Evolutionary conservation across 176 grass and related monocot genomes (phyloP).

Genomic region (Oryza rufipogon): DNA sequence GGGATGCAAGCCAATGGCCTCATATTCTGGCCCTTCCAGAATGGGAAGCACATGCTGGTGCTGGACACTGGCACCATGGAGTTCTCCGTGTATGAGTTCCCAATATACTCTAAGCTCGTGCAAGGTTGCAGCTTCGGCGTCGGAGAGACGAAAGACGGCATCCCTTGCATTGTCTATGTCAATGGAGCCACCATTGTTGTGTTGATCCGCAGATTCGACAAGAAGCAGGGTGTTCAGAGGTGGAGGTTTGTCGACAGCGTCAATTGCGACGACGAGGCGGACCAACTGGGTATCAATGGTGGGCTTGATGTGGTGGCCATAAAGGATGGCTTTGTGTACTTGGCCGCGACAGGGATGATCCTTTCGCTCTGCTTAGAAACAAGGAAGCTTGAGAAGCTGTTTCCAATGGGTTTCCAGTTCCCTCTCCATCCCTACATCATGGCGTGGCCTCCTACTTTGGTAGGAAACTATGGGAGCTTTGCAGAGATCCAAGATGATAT

Average conservation of each 20-base stretch:
- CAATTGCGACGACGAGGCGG: neutral
- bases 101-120: too few relatives aligned
- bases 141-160: too few relatives aligned
- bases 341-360: slow-evolving; percentile 9
- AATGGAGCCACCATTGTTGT: too few relatives aligned
- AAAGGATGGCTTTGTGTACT: slow-evolving; percentile 15
- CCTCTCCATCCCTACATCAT: slow-evolving; percentile 8
- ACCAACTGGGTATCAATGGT: neutral
- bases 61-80: slow-evolving; percentile 14
- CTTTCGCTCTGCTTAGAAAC: slow-evolving; percentile 15
- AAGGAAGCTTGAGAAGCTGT: slow-evolving; percentile 18
- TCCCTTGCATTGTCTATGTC: too few relatives aligned
- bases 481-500: neutral
- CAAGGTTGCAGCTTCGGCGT: too few relatives aligned
- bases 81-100: neutral
- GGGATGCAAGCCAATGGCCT: neutral
- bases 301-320: neutral
- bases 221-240: too few relatives aligned
- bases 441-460: slow-evolving; percentile 34
- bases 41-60: neutral
- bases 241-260: neutral
- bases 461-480: slow-evolving; percentile 17
- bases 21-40: neutral
- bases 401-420: neutral
- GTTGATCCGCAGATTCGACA: too few relatives aligned